A percentile compares a stretch with the other conserved stretches of the same genome.
Conservation (phyloP, 2,329 filamentous ascomycete species). For the Rhynchosporium secalis region DNA sequence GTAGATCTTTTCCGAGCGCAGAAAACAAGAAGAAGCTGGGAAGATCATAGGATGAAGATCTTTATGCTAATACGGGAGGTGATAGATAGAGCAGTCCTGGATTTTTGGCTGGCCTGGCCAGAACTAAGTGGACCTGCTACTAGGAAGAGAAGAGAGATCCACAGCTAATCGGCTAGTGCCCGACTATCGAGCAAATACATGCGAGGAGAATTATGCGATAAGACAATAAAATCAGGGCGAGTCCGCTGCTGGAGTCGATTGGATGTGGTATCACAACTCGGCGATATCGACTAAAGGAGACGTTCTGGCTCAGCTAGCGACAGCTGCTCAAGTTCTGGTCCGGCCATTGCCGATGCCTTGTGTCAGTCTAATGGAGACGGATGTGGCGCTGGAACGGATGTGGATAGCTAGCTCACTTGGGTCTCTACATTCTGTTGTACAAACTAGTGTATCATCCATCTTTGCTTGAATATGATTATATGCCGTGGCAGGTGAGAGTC, state of each 20-base stretch:
- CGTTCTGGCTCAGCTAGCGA: background rate
- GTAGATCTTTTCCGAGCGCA: background rate
- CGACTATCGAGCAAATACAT: background rate
- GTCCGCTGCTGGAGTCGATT: background rate
- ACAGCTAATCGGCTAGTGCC: constrained; percentile 2
- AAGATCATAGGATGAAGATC: constrained; percentile 14
- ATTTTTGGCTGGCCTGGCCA: background rate
- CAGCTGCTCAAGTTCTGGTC: background rate
- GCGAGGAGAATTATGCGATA: background rate
- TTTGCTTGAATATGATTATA: background rate
- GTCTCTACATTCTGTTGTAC: background rate
- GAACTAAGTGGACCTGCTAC: constrained; percentile 1
- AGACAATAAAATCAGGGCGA: background rate
- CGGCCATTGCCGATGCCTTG: background rate
- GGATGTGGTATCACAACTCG: constrained; percentile 14
- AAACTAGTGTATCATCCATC: too few species aligned
- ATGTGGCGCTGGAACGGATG: background rate
- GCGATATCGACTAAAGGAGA: constrained; percentile 2
- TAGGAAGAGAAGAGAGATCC: background rate
- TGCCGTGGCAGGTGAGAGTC: constrained; percentile 1
- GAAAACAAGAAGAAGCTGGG: constrained; percentile 9
- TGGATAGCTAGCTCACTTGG: background rate
- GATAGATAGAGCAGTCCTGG: constrained; percentile 7
- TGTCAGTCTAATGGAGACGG: background rate
- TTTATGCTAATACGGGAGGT: background rate